A percentile compares a stretch with the other conserved stretches of the same genome.
These are phyloP conservation scores for Leccinellum albellum DNA, from an alignment of 768 basidiomycete species.

Conservation along the genomic window DNA sequence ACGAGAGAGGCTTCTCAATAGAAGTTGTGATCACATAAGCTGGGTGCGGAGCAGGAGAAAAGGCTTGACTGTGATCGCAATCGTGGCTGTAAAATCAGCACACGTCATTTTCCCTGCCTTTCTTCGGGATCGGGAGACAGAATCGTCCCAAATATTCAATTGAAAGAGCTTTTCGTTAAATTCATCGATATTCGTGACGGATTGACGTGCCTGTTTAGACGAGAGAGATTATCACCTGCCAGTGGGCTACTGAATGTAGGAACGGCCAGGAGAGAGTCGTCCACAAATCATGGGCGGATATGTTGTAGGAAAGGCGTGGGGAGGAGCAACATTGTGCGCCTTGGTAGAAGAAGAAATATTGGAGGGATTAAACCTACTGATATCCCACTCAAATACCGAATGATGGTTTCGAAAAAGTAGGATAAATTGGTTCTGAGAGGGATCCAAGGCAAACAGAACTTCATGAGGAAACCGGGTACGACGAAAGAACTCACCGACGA, in stretches of 20 bases:
- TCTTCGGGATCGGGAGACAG: slow-evolving; percentile 1
- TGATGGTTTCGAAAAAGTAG: too few species aligned
- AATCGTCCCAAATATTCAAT: slow-evolving; percentile 10
- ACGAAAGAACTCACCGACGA: too few species aligned
- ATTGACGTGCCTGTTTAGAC: neutral
- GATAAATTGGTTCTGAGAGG: too few species aligned
- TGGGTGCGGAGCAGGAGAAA: slow-evolving; percentile 14
- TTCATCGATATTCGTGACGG: neutral
- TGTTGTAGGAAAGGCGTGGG: slow-evolving; percentile 20
- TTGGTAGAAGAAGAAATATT: neutral
- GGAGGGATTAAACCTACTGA: neutral
- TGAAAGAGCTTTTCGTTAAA: slow-evolving; percentile 9
- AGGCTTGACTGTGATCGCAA: slow-evolving; percentile 11
- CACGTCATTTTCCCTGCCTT: neutral
- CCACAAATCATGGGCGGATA: slow-evolving; percentile 17
- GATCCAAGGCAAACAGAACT: too few species aligned
- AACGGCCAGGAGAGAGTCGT: slow-evolving; percentile 18
- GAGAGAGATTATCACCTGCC: neutral
- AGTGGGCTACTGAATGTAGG: neutral
- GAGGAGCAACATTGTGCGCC: slow-evolving; percentile 6
- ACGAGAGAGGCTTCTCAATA: neutral
- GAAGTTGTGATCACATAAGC: slow-evolving; percentile 5
- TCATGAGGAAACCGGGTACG: too few species aligned
- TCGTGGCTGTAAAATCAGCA: slow-evolving; percentile 1
- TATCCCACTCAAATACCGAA: too few species aligned